Evolutionary conservation across 495 filamentous ascomycete genomes (phyloP).

Genomic region (Apodospora peruviana): DNA sequence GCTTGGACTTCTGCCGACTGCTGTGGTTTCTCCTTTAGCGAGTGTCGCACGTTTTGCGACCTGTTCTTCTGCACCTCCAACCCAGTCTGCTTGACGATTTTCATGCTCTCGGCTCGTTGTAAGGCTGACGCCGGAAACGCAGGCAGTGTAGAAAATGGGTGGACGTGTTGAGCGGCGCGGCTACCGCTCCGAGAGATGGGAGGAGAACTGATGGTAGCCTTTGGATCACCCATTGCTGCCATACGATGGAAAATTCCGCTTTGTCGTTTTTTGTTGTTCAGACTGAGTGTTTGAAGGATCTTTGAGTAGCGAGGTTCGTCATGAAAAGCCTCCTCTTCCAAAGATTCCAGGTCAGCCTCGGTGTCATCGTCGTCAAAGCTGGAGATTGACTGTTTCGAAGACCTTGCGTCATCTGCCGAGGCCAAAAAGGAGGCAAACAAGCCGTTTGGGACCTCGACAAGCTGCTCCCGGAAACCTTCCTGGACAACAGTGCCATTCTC

Average conservation of each 20-base stretch:
- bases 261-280: conserved; percentile 4
- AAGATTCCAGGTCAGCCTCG: background rate
- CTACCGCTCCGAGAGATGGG: background rate
- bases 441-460: conserved; percentile 25
- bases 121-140: no score
- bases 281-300: conserved; percentile 10
- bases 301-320: conserved; percentile 8
- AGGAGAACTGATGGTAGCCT: background rate
- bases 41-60: conserved; percentile 4
- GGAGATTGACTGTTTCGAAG: background rate
- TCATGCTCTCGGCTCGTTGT: conserved; percentile 12
- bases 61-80: conserved; percentile 16
- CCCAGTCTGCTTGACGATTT: conserved; percentile 13
- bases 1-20: background rate
- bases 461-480: conserved; percentile 48
- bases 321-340: conserved; percentile 5
- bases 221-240: conserved; percentile 3
- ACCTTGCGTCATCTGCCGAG: conserved; percentile 14
- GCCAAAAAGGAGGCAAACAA: conserved; percentile 27
- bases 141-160: background rate
- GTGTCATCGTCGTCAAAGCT: background rate
- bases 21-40: background rate
- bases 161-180: background rate
- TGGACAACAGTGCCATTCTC: conserved; percentile 66
- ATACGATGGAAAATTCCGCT: conserved; percentile 14